Evolutionary conservation across 169 alveolate species (phyloP).

Genomic region (Toxoplasma gondii): DNA sequence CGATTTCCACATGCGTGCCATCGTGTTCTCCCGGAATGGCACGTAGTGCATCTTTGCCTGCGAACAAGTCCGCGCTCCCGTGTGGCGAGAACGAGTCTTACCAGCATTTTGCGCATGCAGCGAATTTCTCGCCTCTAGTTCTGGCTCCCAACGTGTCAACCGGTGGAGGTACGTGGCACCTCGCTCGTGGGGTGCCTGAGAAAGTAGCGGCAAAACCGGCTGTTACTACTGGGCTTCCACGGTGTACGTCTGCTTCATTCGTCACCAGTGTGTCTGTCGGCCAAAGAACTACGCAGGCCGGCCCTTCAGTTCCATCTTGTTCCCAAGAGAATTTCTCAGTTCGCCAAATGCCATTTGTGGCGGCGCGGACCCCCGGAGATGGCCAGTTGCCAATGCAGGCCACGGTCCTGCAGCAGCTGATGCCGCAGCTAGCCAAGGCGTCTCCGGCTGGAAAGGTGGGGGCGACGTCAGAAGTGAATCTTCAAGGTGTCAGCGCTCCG

Average conservation of each 20-base stretch:
- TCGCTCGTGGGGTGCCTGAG: neutral
- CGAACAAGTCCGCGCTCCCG: neutral
- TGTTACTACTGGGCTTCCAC: neutral
- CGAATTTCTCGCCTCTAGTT: neutral
- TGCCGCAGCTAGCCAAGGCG: conserved; percentile 6
- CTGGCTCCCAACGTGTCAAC: neutral
- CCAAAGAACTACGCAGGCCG: neutral
- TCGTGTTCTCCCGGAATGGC: neutral
- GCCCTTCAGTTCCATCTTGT: neutral
- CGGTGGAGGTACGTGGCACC: neutral
- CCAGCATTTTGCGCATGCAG: neutral
- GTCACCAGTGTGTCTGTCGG: neutral
- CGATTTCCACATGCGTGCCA: neutral
- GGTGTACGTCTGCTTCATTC: neutral
- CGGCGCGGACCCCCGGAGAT: neutral
- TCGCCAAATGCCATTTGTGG: neutral
- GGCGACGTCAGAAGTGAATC: neutral
- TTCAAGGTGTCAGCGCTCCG: neutral
- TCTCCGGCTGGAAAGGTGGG: neutral
- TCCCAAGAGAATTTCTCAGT: neutral
- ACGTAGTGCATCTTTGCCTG: neutral
- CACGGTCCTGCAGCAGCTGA: neutral
- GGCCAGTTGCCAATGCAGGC: neutral
- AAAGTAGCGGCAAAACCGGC: neutral
- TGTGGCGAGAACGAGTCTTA: neutral